Evolutionary conservation across 352 stramenopile species (phyloP), one percentile per base, ranked within the genome.

Genomic region (Globisporangium mamillatum): DNA sequence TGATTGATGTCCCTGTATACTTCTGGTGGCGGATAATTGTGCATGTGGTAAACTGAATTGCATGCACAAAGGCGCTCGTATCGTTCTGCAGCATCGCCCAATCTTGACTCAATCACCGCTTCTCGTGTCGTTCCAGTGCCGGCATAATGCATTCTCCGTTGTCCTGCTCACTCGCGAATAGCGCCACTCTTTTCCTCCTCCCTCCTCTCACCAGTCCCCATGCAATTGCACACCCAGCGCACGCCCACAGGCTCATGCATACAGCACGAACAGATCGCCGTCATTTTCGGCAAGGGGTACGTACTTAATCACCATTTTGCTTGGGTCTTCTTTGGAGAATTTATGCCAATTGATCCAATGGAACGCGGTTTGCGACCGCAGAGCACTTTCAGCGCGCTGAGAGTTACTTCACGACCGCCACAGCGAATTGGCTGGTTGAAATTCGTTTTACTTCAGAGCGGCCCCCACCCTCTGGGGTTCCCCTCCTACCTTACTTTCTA

Each of bases 251-350:
- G 24, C 18, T 10, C 44, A 52, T n/a, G 20, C 29, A 50, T 24
- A n/a, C 20, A 61, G 24, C 20, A 32, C n/a, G 41, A 25, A 62
- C 60, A 60, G 9, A 48, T 24, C 5, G 27, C 7, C 16, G 63
- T 41, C 32, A 20, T 14, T 29, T 44, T 60, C 18, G 27, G 55
- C 55, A 60, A 36, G 18, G 27, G 25, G 48, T 67, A 93, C 87
- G 77, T 94, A 94, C 87, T 94, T 94, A 81, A 94, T 94, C 83
- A 94, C 87, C 87, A 94, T 93, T 85, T 91, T 90, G 81, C 83
- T 84, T 89, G 58, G 80, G 84, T 91, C 82, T 92, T 91, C 82
- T 93, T 86, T 81, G 85, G 85, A 93, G 84, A 91, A 86, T 91
- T 88, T 88, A 91, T 89, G 82, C 82, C 80, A 88, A 90, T 84